A percentile compares a stretch with the other conserved stretches of the same genome.
Evolutionary conservation across 306 rosid species (phyloP).

Genomic region (Gillenia trifoliata): DNA sequence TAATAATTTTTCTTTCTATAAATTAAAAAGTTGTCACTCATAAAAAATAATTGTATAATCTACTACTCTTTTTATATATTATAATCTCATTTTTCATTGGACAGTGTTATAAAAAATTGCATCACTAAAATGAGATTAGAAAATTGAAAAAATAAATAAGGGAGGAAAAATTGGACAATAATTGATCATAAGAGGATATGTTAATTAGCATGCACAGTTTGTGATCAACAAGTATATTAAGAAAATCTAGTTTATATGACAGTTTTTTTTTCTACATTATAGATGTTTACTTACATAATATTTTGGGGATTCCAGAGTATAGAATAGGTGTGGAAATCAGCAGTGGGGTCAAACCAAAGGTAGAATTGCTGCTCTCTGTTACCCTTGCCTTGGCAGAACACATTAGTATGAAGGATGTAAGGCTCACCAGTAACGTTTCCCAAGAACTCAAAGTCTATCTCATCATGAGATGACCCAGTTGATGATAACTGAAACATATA

Average conservation of each 20-base stretch:
- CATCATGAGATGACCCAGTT: constrained; percentile 27
- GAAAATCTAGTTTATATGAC: neutral
- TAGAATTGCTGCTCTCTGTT: constrained; percentile 32
- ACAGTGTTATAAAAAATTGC: no score
- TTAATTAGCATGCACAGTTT: no score
- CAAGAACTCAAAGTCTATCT: constrained; percentile 47
- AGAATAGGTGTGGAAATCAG: constrained; percentile 38
- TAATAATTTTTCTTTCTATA: no score
- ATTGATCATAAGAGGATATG: neutral
- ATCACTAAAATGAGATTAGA: no score
- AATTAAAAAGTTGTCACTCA: no score
- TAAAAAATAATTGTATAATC: no score
- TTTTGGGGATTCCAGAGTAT: constrained; percentile 31
- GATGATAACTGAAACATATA: constrained; percentile 28
- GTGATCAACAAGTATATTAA: no score
- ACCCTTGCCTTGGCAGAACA: constrained; percentile 35
- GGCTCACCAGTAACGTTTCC: constrained; percentile 34
- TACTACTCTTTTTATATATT: no score
- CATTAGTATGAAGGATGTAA: constrained; percentile 39
- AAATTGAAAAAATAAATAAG: no score
- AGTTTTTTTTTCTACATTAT: neutral
- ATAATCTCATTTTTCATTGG: no score
- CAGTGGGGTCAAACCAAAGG: constrained; percentile 41
- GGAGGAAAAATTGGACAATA: neutral
- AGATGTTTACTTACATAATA: constrained; percentile 23